Evolutionary conservation across 345 rosid species (phyloP).

Genomic region (Geranium rotundifolium): DNA sequence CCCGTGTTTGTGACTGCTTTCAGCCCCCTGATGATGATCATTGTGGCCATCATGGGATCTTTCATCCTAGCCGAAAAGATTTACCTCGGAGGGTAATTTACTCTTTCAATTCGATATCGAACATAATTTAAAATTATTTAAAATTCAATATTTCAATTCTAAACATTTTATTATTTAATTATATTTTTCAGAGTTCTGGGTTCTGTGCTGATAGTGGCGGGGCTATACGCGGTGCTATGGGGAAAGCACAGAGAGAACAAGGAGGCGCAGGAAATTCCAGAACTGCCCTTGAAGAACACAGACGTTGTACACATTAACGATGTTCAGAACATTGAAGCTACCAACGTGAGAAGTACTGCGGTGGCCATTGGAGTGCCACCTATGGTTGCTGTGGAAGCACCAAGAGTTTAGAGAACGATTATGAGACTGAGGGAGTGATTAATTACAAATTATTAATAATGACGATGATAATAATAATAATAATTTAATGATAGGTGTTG

Average conservation of each 20-base stretch:
- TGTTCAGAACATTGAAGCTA: constrained; percentile 30
- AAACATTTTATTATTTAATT: neutral
- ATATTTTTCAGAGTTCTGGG: constrained; percentile 48
- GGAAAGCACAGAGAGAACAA: constrained; percentile 65
- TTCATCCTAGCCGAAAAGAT: constrained; percentile 78
- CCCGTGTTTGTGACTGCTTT: constrained; percentile 91
- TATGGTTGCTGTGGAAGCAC: constrained; percentile 8
- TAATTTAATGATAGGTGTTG: neutral
- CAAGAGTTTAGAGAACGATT: constrained; percentile 2
- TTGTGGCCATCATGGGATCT: constrained; percentile 84
- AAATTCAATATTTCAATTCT: too few species aligned
- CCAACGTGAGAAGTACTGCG: constrained; percentile 12
- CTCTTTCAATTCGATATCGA: neutral
- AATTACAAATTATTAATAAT: too few species aligned
- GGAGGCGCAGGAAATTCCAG: constrained; percentile 25
- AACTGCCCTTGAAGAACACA: constrained; percentile 25
- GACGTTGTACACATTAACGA: constrained; percentile 15
- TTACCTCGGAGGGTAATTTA: constrained; percentile 65
- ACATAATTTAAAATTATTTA: too few species aligned
- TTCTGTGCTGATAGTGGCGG: constrained; percentile 41
- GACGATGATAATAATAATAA: too few species aligned
- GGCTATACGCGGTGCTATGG: constrained; percentile 76
- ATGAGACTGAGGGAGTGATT: neutral
- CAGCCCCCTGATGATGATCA: constrained; percentile 82
- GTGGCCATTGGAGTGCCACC: constrained; percentile 21